A percentile compares a stretch with the other conserved stretches of the same genome.
Evolutionary conservation across 2,329 filamentous ascomycete genomes (phyloP).

Genomic region (Sporothrix protearum): DNA sequence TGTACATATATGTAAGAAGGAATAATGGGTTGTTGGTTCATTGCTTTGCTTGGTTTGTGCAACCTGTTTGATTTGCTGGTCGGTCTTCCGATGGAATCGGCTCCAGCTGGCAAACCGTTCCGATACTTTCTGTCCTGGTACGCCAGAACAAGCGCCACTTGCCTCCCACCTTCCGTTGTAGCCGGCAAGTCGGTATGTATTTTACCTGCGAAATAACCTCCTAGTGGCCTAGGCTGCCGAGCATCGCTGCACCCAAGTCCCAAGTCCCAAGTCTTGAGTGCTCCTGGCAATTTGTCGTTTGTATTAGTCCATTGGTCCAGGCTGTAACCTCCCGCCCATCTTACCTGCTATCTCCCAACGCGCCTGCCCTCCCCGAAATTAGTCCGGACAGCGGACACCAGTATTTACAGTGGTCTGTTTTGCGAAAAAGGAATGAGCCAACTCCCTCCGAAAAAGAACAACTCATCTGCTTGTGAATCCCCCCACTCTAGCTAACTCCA

Average conservation of each 20-base stretch:
- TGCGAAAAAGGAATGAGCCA: constrained; percentile 3
- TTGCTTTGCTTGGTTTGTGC: not conserved
- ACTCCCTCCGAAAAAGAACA: constrained; percentile 15
- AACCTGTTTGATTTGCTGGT: not conserved
- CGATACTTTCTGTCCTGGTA: not conserved
- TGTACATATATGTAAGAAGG: not conserved
- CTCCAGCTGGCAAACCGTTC: not conserved
- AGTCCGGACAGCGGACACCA: constrained; percentile 9
- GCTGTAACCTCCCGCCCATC: not conserved
- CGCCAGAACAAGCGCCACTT: not conserved
- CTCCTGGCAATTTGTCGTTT: not conserved
- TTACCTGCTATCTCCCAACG: not conserved
- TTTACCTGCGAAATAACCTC: not conserved
- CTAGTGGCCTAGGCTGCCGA: not conserved
- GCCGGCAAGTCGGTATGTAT: not conserved
- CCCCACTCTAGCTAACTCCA: not conserved
- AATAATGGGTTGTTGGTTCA: not conserved
- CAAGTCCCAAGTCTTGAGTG: not conserved
- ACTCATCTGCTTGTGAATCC: constrained; percentile 7
- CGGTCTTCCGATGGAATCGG: constrained; percentile 15
- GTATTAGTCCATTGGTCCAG: not conserved
- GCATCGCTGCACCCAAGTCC: not conserved
- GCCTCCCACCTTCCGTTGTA: not conserved
- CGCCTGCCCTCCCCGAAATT: constrained; percentile 11
- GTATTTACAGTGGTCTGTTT: not conserved